Conservation (phyloP, 108 stramenopile species). For the Poteriospumella lacustris region DNA sequence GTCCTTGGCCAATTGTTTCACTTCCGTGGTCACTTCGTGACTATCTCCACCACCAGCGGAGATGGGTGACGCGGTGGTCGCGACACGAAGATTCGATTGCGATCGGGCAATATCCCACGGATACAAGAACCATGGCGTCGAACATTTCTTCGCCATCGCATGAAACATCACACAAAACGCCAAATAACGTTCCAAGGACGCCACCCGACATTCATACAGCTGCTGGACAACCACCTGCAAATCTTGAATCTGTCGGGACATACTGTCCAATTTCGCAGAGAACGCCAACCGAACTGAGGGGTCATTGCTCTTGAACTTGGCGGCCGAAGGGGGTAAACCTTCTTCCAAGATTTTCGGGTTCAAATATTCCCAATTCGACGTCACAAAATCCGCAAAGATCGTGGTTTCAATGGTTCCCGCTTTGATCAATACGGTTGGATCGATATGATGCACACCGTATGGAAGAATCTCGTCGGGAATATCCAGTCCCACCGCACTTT, state of each 20-base stretch:
- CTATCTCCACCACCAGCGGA: no score
- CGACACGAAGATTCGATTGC: conserved; percentile 29
- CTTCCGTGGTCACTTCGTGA: no score
- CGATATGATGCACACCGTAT: conserved; percentile 18
- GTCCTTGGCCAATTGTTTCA: no score
- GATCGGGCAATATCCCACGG: conserved; percentile 35
- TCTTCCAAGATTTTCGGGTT: no score
- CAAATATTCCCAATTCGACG: no score
- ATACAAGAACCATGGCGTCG: not conserved
- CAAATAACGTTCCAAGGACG: conserved; percentile 68
- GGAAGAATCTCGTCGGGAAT: no score
- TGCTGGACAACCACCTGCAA: conserved; percentile 39
- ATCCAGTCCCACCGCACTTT: no score
- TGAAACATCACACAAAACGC: conserved; percentile 75
- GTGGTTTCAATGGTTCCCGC: not conserved
- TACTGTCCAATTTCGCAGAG: not conserved
- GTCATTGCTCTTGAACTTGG: not conserved
- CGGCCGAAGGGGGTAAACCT: no score
- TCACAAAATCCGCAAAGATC: not conserved
- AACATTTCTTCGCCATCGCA: conserved; percentile 58
- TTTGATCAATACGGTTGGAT: not conserved
- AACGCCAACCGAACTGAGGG: not conserved
- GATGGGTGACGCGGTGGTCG: no score
- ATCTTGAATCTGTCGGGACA: not conserved
- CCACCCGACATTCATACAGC: conserved; percentile 68